Evolutionary conservation across 306 rosid genomes (phyloP), one percentile per base, ranked within the genome.

Genomic region (Sindora glabra): DNA sequence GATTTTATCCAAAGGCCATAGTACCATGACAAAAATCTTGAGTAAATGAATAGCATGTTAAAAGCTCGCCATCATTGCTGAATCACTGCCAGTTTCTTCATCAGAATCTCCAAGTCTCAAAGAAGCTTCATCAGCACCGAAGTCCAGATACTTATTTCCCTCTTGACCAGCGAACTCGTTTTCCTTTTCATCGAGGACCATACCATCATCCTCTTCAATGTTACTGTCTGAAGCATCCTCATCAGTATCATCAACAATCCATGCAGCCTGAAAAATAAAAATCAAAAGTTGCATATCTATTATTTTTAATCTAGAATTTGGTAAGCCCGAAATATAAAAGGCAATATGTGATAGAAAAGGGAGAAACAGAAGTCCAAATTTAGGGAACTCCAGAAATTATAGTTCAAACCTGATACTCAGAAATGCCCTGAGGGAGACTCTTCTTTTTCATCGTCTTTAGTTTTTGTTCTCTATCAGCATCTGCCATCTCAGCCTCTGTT

Each of bases 51-150:
- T 40, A 24, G 52, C 53, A 41, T 22, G 25, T 47, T 34, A 48
- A 50, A 48, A 67, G 67, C 96, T 74, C 76, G 89, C 99, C 96
- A 86, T 76, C 95, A 86, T 83, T 71, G 86, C 83, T n/a, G 95
- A 78, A 76, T 88, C 95, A 51, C 48, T 62, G 67, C 89, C 94
- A 25, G 83, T 82, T 77, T 92, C 95, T 38, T 74, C 90, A 21
- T 89, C 99, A 26, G 84, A 75, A 70, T 88, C 91, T 71, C 70
- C 84, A 11, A 76, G 62, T 64, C 77, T 75, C 38, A 84, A 42
- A 33, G 96, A 89, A 50, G 70, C 78, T 64, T 58, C 79, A 67
- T 92, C 90, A 13, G 83, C 95, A 54, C 83, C 88, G 23, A 68
- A 52, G 56, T 83, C 88, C 1, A 67, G 56, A 59, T 77, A 63